Evolutionary conservation across 1,139 yeast species (phyloP).

Genomic region (Hemisphaericaspora lyxosophila): DNA sequence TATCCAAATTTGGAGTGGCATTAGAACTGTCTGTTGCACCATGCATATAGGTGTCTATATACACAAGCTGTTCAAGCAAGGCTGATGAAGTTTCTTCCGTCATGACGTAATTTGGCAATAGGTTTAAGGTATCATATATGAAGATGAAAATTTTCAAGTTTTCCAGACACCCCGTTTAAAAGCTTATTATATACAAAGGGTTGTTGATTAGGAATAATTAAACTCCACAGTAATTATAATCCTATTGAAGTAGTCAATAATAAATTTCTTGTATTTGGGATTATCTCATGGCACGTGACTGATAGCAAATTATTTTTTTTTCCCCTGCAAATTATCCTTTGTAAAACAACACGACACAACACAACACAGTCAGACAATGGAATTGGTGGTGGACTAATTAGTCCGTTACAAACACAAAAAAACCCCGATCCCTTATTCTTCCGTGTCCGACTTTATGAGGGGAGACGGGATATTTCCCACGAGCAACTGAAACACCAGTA

Average conservation of each 20-base stretch:
- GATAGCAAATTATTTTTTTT: neutral
- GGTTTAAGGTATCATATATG: neutral
- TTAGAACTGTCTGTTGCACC: slow-evolving; percentile 19
- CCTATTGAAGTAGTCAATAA: too few relatives aligned
- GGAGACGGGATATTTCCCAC: too few relatives aligned
- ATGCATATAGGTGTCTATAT: slow-evolving; percentile 70
- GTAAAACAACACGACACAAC: neutral
- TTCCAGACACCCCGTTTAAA: too few relatives aligned
- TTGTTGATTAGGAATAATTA: too few relatives aligned
- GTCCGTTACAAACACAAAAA: neutral
- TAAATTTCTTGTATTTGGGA: neutral
- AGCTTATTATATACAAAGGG: too few relatives aligned
- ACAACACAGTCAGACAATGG: too few relatives aligned
- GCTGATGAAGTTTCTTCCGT: slow-evolving; percentile 55
- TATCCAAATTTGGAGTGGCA: slow-evolving; percentile 39
- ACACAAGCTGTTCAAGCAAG: slow-evolving; percentile 70
- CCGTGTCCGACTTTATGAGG: too few relatives aligned
- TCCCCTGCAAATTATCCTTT: neutral
- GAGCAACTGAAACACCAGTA: too few relatives aligned
- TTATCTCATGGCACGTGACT: slow-evolving; percentile 7
- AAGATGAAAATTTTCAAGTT: neutral
- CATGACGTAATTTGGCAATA: too few relatives aligned
- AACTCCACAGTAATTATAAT: too few relatives aligned
- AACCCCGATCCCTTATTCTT: too few relatives aligned
- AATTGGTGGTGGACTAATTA: too few relatives aligned